Base-by-base conservation (phyloP, 768 basidiomycete genomes). In the Calvatia gigantea region DNA sequence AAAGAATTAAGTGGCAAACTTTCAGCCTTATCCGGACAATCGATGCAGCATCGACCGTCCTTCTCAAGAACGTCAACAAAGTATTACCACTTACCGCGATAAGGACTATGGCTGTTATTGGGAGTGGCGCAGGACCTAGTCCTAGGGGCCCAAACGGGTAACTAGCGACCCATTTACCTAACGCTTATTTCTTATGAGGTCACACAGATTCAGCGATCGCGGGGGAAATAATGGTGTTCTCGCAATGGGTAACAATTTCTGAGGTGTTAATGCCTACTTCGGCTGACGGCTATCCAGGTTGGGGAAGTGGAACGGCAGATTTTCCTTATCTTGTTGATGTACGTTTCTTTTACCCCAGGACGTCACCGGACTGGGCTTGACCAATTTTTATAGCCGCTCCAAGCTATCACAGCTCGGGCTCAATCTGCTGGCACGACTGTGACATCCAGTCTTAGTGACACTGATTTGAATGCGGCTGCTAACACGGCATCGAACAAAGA, bases 41-140 rank as follows among this genome's bases (percentile, higher is more conserved):
- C 39, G 86, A 80, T 35, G 81, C 80, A 2, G 81, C 85, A 0
- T 82, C 82, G 6, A 83, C 81, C 0, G 80, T 87, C 14, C 70
- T 87, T 32, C 70, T 89, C 41, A 89, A 87, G 67, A 87, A 87
- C 62, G 65, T 60, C 4, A 70, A 74, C 37, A 67, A 67, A 44
- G 68, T 70, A 15, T 65, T 84, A 46, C 75, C 86, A 56, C 59
- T 84, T 53, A 69, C 75, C 49, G 65, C 71, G 39, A 75, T 78
- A 1, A 72, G 71, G 62, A 69, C 74, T 4, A 77, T 87, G 35
- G 82, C 72, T 0, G 68, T 88, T 17, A 74, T 87, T 46, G 87
- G 87, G 4, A 77, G 70, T 58, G 85, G 81, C 33, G 82, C 84
- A 8, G 81, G 78, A 4, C 75, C 83, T 5, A 74, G 78, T 42